A percentile compares a stretch with the other conserved stretches of the same genome.
phyloP scores from a whole-genome alignment of 2,329 filamentous ascomycete genomes.

The Ophiostoma ulmi region DNA sequence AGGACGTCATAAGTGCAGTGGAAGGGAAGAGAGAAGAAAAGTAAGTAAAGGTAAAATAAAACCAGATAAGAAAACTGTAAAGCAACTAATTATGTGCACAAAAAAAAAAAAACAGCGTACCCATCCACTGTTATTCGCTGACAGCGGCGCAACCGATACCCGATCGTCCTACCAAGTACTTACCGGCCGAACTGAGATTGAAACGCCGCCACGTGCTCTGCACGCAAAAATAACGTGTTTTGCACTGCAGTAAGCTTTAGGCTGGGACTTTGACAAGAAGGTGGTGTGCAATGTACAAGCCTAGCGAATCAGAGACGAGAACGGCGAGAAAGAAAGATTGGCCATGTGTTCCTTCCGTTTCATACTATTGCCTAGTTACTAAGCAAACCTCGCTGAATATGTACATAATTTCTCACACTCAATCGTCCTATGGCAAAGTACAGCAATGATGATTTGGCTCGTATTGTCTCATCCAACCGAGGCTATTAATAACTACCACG shows the following conservation, averaged over 20 bases:
- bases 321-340: neutral
- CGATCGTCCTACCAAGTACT: neutral
- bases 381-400: neutral
- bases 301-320: neutral
- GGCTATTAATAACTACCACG: neutral
- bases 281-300: neutral
- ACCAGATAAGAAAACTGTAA: neutral
- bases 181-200: conserved; percentile 12
- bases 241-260: neutral
- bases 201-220: conserved; percentile 21
- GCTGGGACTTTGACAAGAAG: neutral
- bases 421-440: too few species aligned
- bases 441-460: neutral
- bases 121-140: neutral
- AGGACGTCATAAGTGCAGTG: too few species aligned
- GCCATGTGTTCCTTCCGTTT: conserved; percentile 9
- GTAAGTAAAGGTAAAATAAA: neutral
- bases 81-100: neutral
- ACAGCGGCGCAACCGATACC: neutral
- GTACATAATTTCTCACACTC: too few species aligned
- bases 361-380: neutral
- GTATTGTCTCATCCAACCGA: neutral
- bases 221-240: conserved; percentile 21
- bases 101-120: neutral
- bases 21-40: neutral